Evolutionary conservation across 2,329 filamentous ascomycete genomes (phyloP), one percentile per base, ranked within the genome.

Genomic region (Penicillium sp.): DNA sequence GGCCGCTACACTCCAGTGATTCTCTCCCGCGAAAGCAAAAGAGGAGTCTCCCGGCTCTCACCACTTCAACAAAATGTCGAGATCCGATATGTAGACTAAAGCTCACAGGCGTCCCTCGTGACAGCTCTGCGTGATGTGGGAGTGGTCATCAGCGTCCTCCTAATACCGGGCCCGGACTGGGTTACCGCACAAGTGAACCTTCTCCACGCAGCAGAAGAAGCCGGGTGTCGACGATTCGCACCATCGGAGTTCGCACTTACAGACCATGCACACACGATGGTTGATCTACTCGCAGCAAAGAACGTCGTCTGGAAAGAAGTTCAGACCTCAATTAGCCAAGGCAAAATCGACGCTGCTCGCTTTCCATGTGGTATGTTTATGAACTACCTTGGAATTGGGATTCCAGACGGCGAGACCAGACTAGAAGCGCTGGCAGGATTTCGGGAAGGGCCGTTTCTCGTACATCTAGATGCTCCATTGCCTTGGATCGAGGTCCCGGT

Each of bases 211-310:
- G 70, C 75, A 1, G 75, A 77, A 51, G 64, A 69, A 26, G 77
- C 75, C 1, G 76, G 77, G 1, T 73, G 79, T 1, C 66, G 69
- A 40, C 72, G 80, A 8, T 82, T 80, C 55, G 73, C 79, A 3
- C 79, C 79, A 1, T 75, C 73, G 42, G 74, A 74, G 53, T 81
- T 77, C 25, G 70, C 66, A 0, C 41, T 62, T 4, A 60, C 64
- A 6, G 51, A 59, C 5, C n/a, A 55, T 2, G 53, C 60, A 9
- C 60, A 65, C 1, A 26, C 48, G 1, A 55, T 54, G 20, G 58
- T 73, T 12, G 64, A 64, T 7, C 47, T 69, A 9, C 46, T 70
- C 6, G 73, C 15, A 35, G 33, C 33, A n/a, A 35, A 35, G n/a
- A 35, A 18, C 8, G 8, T 35, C 18, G 33, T 35, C 26, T 67